Percentiles rank a stretch among this genome's conserved stretches.
Conservation (phyloP, 192 early-diverging fungal species). For the Coemansia nantahalensis region DNA sequence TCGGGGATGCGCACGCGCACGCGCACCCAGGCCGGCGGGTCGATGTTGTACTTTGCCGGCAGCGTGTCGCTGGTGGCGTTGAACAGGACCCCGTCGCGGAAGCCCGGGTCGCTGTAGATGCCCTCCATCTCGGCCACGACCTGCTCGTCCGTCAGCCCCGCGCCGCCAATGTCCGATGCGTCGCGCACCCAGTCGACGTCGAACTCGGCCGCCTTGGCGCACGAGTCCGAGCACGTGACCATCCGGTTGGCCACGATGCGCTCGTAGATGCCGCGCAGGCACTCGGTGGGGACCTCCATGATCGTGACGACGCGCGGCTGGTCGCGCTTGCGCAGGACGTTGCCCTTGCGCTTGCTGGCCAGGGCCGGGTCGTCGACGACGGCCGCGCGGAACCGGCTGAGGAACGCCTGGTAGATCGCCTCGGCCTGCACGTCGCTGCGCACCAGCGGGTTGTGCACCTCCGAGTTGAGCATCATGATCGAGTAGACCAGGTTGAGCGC, state of each 20-base stretch:
- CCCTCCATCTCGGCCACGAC: slow-evolving; percentile 43
- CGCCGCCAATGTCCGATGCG: slow-evolving; percentile 13
- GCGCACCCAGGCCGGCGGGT: slow-evolving; percentile 44
- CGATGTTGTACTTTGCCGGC: slow-evolving; percentile 46
- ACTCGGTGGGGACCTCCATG: slow-evolving; percentile 51
- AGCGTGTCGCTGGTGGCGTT: slow-evolving; percentile 53
- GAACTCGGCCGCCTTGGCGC: slow-evolving; percentile 43
- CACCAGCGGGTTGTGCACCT: slow-evolving; percentile 52
- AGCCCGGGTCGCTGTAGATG: slow-evolving; percentile 54
- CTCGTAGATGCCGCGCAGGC: slow-evolving; percentile 39
- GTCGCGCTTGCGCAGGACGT: slow-evolving; percentile 55
- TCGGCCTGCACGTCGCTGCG: slow-evolving; percentile 43
- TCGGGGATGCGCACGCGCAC: slow-evolving; percentile 51
- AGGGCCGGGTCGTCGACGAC: slow-evolving; percentile 52
- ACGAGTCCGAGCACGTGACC: slow-evolving; percentile 47
- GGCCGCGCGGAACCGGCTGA: slow-evolving; percentile 49
- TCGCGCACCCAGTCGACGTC: slow-evolving; percentile 51
- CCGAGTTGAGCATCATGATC: slow-evolving; percentile 53
- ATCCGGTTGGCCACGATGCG: slow-evolving; percentile 43
- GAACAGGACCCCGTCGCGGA: slow-evolving; percentile 51
- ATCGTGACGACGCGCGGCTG: slow-evolving; percentile 53
- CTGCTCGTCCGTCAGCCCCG: slow-evolving; percentile 42
- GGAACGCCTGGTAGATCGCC: slow-evolving; percentile 38
- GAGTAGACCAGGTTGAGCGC: slow-evolving; percentile 52
- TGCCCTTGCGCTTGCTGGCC: slow-evolving; percentile 49